These are phyloP conservation scores for Pholiota microspora DNA, from an alignment of 768 basidiomycete genomes.

Conservation along the genomic window DNA sequence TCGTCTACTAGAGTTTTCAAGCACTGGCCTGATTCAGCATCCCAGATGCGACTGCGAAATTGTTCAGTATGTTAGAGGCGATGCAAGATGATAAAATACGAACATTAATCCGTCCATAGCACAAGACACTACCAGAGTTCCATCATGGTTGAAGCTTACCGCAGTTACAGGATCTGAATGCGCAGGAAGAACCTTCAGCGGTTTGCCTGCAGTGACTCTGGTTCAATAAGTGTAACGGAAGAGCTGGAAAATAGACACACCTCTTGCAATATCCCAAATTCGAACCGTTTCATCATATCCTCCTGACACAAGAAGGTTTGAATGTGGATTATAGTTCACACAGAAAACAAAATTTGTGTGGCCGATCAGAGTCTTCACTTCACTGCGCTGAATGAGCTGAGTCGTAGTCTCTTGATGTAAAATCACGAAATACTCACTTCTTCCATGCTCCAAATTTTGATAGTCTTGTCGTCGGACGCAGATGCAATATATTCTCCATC, in stretches of 20 bases:
- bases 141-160: conserved; percentile 92
- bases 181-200: conserved; percentile 87
- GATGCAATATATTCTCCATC: conserved; percentile 85
- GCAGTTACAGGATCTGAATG: conserved; percentile 97
- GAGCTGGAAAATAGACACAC: conserved; percentile 34
- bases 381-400: conserved; percentile 41
- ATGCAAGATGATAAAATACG: conserved; percentile 24
- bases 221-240: background rate
- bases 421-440: conserved; percentile 34
- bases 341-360: conserved; percentile 97
- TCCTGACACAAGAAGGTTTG: conserved; percentile 89
- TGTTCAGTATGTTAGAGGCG: background rate
- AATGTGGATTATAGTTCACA: conserved; percentile 86
- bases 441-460: conserved; percentile 82
- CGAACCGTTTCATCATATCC: conserved; percentile 95
- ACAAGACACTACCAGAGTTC: conserved; percentile 90
- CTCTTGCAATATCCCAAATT: conserved; percentile 94
- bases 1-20: conserved; percentile 96
- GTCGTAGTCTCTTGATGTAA: conserved; percentile 6
- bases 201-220: conserved; percentile 52
- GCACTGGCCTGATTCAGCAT: conserved; percentile 95
- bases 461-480: conserved; percentile 90
- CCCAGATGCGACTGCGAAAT: conserved; percentile 85
- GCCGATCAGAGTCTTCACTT: conserved; percentile 68
- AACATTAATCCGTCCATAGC: conserved; percentile 98